Evolutionary conservation across 208 protist species (phyloP).

Genomic region (Trypanosoma theileri): DNA sequence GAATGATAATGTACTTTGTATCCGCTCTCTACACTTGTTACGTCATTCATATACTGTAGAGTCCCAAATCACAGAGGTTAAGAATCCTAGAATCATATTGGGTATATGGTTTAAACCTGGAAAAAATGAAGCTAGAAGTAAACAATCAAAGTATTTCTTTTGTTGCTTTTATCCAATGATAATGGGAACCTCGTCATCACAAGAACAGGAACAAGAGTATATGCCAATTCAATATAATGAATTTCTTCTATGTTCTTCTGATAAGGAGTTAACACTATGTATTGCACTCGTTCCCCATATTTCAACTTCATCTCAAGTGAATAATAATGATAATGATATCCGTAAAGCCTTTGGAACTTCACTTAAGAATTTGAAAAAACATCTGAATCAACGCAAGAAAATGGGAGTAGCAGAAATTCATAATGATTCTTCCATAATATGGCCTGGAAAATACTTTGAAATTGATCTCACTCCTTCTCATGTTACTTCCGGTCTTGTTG

Average conservation of each 20-base stretch:
- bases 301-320: not conserved
- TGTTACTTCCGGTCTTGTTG: constrained; percentile 37
- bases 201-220: not conserved
- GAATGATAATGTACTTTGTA: constrained; percentile 11
- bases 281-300: constrained; percentile 12
- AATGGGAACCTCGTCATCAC: not conserved
- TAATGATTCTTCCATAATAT: constrained; percentile 35
- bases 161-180: constrained; percentile 3
- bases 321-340: not conserved
- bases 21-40: constrained; percentile 10
- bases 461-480: constrained; percentile 61
- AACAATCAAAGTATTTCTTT: constrained; percentile 7
- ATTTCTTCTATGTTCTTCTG: constrained; percentile 6
- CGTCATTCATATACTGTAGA: not conserved
- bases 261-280: not conserved
- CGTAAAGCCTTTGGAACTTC: not conserved
- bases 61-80: not conserved
- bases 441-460: constrained; percentile 62
- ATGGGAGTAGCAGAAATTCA: not conserved
- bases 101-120: constrained; percentile 16
- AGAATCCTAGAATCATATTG: not conserved
- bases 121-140: not conserved
- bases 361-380: not conserved
- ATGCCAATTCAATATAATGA: constrained; percentile 5
- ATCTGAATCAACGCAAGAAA: not conserved